A percentile compares a stretch with the other conserved stretches of the same genome.
Conservation (phyloP, 179 eudicot species). For the Monotropa hypopitys region DNA sequence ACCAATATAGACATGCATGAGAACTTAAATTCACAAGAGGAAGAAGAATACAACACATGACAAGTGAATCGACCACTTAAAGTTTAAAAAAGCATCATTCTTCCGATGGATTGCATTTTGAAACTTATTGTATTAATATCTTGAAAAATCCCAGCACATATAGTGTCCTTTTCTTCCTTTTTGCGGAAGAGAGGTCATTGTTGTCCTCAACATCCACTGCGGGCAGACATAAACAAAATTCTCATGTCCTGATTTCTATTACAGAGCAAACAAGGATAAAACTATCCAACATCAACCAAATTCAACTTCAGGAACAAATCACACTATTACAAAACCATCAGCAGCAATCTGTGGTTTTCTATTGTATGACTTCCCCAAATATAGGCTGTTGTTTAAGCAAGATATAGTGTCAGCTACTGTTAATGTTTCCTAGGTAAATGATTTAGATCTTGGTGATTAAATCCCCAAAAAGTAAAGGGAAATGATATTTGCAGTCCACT, state of each 20-base stretch:
- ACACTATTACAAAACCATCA: neutral
- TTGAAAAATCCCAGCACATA: neutral
- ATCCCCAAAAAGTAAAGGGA: neutral
- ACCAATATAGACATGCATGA: neutral
- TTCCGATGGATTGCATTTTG: neutral
- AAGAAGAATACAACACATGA: neutral
- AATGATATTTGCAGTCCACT: neutral
- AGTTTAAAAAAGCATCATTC: neutral
- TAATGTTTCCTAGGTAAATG: neutral
- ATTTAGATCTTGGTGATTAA: neutral
- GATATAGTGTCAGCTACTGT: neutral
- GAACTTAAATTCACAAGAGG: neutral
- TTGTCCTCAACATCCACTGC: too few relatives aligned
- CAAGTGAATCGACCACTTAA: neutral
- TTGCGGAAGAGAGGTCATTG: neutral
- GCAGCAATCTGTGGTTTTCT: neutral
- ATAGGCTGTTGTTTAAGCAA: neutral
- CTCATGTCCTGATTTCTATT: too few relatives aligned
- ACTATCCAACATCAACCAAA: neutral
- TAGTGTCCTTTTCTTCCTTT: neutral
- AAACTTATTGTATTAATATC: neutral
- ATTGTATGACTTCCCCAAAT: neutral
- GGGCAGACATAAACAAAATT: too few relatives aligned
- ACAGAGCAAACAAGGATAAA: neutral
- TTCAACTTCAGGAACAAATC: neutral